A percentile compares a stretch with the other conserved stretches of the same genome.
These are phyloP conservation scores for Chrysopogon serrulatus DNA, from an alignment of 176 grass and related monocot genomes.

Conservation along the genomic window DNA sequence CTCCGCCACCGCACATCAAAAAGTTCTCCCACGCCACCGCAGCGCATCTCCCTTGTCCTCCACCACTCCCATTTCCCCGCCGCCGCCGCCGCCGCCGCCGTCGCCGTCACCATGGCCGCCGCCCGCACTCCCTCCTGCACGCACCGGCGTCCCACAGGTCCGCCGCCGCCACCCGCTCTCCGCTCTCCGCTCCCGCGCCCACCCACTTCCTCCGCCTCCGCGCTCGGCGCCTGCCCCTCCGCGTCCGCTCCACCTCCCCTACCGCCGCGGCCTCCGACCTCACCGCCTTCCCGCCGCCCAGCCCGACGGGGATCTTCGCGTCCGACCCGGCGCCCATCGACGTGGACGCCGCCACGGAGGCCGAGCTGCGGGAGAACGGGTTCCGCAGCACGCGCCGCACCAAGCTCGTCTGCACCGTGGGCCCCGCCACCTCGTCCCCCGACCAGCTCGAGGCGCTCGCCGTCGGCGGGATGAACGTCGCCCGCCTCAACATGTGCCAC, in stretches of 20 bases:
- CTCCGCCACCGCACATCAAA: slow-evolving; percentile 32
- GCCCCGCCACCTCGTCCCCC: slow-evolving; percentile 54
- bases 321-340: slow-evolving; percentile 25
- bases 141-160: neutral
- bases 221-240: neutral
- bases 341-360: slow-evolving; percentile 65
- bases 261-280: slow-evolving; percentile 7
- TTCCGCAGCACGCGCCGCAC: slow-evolving; percentile 95
- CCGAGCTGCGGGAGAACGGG: slow-evolving; percentile 90
- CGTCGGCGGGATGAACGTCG: slow-evolving; percentile 94
- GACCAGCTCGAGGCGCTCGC: slow-evolving; percentile 91
- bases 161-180: neutral
- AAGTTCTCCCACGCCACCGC: neutral
- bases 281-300: slow-evolving; percentile 34
- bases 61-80: neutral
- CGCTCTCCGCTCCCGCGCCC: neutral
- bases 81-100: slow-evolving; percentile 9
- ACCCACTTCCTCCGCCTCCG: slow-evolving; percentile 14
- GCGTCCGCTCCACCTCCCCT: slow-evolving; percentile 5
- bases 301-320: slow-evolving; percentile 32
- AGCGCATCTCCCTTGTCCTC: neutral
- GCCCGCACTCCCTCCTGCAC: slow-evolving; percentile 28
- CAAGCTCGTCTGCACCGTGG: slow-evolving; percentile 96
- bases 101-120: slow-evolving; percentile 4
- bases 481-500: slow-evolving; percentile 94